phyloP scores from a whole-genome alignment of 2,329 filamentous ascomycete genomes.

The Phialophora macrospora region DNA sequence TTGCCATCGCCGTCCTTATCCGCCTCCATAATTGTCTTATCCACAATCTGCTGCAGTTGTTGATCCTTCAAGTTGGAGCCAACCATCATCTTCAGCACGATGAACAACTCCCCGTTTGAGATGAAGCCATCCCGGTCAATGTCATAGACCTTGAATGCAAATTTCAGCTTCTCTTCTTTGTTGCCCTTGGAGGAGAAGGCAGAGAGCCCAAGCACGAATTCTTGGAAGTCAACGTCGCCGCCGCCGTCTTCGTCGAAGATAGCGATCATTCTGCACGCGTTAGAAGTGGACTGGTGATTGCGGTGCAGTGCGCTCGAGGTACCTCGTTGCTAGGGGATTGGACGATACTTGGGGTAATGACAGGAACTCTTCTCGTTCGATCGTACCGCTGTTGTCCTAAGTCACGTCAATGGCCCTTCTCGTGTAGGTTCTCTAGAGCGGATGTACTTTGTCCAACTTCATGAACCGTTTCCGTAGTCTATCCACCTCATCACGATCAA shows the following conservation, averaged over 20 bases:
- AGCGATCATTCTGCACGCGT: constrained; percentile 79
- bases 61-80: constrained; percentile 98
- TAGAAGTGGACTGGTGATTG: constrained; percentile 16
- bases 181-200: constrained; percentile 98
- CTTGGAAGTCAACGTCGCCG: constrained; percentile 97
- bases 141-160: constrained; percentile 99
- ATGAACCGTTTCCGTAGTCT: constrained; percentile 95
- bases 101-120: constrained; percentile 98
- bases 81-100: constrained; percentile 99
- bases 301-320: constrained; percentile 32
- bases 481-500: constrained; percentile 97
- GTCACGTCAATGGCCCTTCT: constrained; percentile 5
- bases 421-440: neutral
- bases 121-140: constrained; percentile 99
- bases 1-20: constrained; percentile 94
- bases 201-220: constrained; percentile 93
- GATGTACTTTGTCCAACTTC: constrained; percentile 90
- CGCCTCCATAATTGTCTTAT: constrained; percentile 99
- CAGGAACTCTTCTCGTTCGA: constrained; percentile 97
- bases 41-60: constrained; percentile 97
- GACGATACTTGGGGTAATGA: constrained; percentile 96
- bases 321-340: constrained; percentile 95
- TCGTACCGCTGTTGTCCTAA: constrained; percentile 95
- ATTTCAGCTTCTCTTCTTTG: constrained; percentile 97
- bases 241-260: constrained; percentile 99